Base-by-base conservation (phyloP, 2,329 filamentous ascomycete species). In the Helminthosporium solani region DNA sequence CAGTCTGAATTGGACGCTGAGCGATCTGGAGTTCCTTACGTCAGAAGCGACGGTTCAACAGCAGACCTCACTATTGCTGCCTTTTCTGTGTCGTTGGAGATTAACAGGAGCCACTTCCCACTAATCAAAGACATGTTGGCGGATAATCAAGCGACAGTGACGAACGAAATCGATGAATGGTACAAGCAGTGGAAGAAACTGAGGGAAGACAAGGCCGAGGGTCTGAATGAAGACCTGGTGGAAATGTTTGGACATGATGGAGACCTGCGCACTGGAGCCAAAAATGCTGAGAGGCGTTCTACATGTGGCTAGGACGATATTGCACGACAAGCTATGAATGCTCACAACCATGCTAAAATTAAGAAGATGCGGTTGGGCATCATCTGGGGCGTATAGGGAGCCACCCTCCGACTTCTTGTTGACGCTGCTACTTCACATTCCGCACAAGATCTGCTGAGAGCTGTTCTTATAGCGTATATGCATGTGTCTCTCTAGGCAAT, bases 211-310 rank as follows among this genome's bases (percentile, higher is more conserved):
- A 19, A 19, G 7, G 27, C 44, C 2, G 41, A 44, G 1, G 40
- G 42, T 15, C 11, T 52, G 8, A 52, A 53, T 9, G 53, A 46
- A 2, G 43, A 47, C 12, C 33, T 28, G 18, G 18, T 25, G 3
- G 47, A 45, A 20, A 3, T 31, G 3, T 8, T 25, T 3, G 42
- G 39, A n/a, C 14, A 31, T 14, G 49, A 47, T 1, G 27, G 33
- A 9, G 33, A 43, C 33, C 40, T 49, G 28, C 42, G 47, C 40
- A 53, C 53, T 8, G 51, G 46, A 2, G 50, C 47, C 23, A 50
- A 58, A 33, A 49, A 56, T 40, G 55, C 53, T 27, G 44, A 49
- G 3, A 42, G 44, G 39, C 51, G 44, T 8, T 60, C 46, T 4
- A 54, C 43, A 40, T 42, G 44, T 23, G 51, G 30, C 1, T 35